Evolutionary conservation across 495 filamentous ascomycete species (phyloP), one percentile per base, ranked within the genome.

Genomic region (Tuber indicum): DNA sequence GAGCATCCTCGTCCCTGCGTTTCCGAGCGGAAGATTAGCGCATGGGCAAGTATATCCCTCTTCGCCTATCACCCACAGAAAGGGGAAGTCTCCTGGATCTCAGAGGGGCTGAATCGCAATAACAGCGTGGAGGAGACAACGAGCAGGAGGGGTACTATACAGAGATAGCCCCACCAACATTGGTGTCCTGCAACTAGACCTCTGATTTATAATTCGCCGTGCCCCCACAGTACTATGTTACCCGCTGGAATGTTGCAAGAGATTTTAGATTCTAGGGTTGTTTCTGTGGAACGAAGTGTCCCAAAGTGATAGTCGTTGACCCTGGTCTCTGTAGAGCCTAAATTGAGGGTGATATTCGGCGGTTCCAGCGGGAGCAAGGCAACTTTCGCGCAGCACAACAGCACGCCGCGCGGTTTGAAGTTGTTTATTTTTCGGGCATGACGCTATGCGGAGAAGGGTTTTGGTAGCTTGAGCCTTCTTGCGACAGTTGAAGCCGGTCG

Each of bases 251-350:
- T 6, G 26, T 19, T 66, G 17, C 26, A 36, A 7, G 26, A 36
- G 12, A 6, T 36, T 66, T 66, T 36, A 19, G 26, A 26, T 26
- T 10, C n/a, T n/a, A 10, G 52, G 12, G 23, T 62, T 3, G 12
- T 36, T 17, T 12, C 26, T 36, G 16, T 17, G 58, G 58, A 62
- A 62, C n/a, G 12, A 62, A 62, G 1, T 17, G 58, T 66, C 58
- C 58, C 12, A 66, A 66, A 66, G 58, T 16, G 58, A 66, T 66
- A 66, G 58, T 36, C 58, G 58, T 66, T 66, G 58, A 66, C 58
- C 26, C 58, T 36, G 58, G 58, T 66, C 58, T 66, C 26, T 3
- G 8, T 66, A 16, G 7, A 66, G 26, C 58, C 26, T 66, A 66
- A 66, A 66, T 32, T 66, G 58, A 36, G 58, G 14, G 58, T 66